These are phyloP conservation scores for Halophytophthora polymorphica DNA, from an alignment of 352 stramenopile species.

Conservation along the genomic window DNA sequence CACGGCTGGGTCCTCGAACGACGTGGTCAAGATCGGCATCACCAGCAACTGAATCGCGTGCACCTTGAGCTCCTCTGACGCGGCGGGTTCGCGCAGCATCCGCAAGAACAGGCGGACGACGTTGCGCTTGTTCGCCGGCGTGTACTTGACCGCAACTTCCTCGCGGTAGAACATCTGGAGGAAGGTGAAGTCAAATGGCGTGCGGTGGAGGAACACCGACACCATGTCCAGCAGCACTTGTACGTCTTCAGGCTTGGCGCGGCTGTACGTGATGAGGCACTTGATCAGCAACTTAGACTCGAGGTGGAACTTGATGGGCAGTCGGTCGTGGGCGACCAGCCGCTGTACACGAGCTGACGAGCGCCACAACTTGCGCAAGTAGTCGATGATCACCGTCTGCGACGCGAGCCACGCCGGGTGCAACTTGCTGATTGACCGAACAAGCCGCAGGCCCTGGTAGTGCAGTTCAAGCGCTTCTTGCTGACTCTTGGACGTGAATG, in stretches of 20 bases:
- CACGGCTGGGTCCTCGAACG: constrained; percentile 76
- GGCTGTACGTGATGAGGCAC: constrained; percentile 94
- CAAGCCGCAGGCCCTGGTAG: constrained; percentile 91
- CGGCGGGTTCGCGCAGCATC: constrained; percentile 69
- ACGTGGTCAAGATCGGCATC: constrained; percentile 89
- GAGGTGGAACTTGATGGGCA: constrained; percentile 91
- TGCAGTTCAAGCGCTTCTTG: constrained; percentile 92
- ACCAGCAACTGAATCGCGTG: constrained; percentile 92
- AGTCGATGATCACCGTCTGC: constrained; percentile 89
- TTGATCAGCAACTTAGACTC: constrained; percentile 95
- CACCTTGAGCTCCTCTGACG: constrained; percentile 90
- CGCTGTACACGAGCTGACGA: constrained; percentile 79
- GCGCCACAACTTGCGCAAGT: constrained; percentile 94
- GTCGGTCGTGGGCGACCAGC: constrained; percentile 60
- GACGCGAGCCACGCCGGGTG: constrained; percentile 88
- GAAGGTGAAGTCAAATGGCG: constrained; percentile 94
- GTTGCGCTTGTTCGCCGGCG: constrained; percentile 65
- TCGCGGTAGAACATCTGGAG: constrained; percentile 88
- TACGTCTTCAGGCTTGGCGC: constrained; percentile 90
- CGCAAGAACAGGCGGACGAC: constrained; percentile 90
- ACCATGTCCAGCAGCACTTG: constrained; percentile 96
- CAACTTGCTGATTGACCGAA: constrained; percentile 89
- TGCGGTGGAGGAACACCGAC: constrained; percentile 92
- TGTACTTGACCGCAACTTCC: constrained; percentile 74
- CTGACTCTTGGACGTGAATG: constrained; percentile 76